Percentiles rank a stretch among this genome's conserved stretches.
Conservation (phyloP, 192 early-diverging fungal genomes). For the Coemansia sp. region DNA sequence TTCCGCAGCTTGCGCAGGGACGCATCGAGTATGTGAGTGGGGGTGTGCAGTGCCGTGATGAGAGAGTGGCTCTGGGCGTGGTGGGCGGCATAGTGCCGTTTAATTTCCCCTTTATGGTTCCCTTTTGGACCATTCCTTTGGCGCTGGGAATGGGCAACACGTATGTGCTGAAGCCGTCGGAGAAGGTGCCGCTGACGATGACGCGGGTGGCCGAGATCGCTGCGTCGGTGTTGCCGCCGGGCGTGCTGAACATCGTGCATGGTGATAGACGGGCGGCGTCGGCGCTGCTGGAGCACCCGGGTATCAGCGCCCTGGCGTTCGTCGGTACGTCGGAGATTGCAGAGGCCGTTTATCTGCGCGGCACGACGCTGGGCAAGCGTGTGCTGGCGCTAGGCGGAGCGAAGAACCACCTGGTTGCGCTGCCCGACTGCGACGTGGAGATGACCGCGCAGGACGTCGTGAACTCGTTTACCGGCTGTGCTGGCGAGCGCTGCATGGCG, state of each 20-base stretch:
- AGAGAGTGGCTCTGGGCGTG: slow-evolving; percentile 66
- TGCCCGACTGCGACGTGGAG: slow-evolving; percentile 71
- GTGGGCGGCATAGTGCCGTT: slow-evolving; percentile 79
- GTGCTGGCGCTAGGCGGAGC: slow-evolving; percentile 70
- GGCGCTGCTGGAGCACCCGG: slow-evolving; percentile 59
- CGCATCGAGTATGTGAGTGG: slow-evolving; percentile 62
- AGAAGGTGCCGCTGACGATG: slow-evolving; percentile 83
- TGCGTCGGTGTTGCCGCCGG: slow-evolving; percentile 62
- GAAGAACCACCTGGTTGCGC: slow-evolving; percentile 79
- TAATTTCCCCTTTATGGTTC: slow-evolving; percentile 84
- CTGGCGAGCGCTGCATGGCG: slow-evolving; percentile 79
- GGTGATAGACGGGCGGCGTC: slow-evolving; percentile 56
- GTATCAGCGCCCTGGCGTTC: slow-evolving; percentile 70
- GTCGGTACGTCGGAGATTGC: slow-evolving; percentile 81
- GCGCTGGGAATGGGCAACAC: slow-evolving; percentile 70
- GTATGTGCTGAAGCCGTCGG: slow-evolving; percentile 73
- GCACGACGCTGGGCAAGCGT: slow-evolving; percentile 60
- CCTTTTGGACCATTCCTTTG: slow-evolving; percentile 78
- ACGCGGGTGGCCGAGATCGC: slow-evolving; percentile 59
- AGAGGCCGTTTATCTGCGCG: slow-evolving; percentile 53
- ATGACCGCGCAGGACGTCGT: slow-evolving; percentile 78
- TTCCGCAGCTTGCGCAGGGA: slow-evolving; percentile 65
- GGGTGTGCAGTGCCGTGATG: slow-evolving; percentile 66
- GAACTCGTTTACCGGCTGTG: slow-evolving; percentile 70
- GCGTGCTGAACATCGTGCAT: slow-evolving; percentile 75